Evolutionary conservation across 2,329 filamentous ascomycete genomes (phyloP).

Genomic region (Monosporascus sp.): DNA sequence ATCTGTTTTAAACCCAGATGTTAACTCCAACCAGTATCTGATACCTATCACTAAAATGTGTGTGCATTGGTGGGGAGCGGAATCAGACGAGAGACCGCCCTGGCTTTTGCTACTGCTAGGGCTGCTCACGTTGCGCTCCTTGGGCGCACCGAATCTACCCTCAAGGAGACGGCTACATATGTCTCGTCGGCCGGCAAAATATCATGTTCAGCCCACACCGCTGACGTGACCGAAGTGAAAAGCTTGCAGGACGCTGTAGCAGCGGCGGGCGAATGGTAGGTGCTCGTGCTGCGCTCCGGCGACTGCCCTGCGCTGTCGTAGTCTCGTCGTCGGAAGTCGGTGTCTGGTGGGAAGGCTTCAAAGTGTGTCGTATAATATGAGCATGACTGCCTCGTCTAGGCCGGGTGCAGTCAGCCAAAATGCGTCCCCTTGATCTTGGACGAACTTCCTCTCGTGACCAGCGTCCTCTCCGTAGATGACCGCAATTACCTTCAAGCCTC

Average conservation of each 20-base stretch:
- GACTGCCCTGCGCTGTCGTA: neutral
- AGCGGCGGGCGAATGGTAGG: conserved; percentile 1
- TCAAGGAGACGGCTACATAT: conserved; percentile 6
- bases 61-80: conserved; percentile 4
- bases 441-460: no score
- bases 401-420: no score
- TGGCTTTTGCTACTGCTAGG: conserved; percentile 8
- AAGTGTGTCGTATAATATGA: conserved; percentile 9
- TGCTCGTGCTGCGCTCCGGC: conserved; percentile 2
- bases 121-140: conserved; percentile 6
- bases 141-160: conserved; percentile 2
- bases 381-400: no score
- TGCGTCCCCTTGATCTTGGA: no score
- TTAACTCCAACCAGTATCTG: neutral
- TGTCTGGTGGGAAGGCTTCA: conserved; percentile 17
- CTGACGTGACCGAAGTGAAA: conserved; percentile 1
- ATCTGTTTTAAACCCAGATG: neutral
- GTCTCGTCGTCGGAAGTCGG: conserved; percentile 4
- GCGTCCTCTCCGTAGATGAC: no score
- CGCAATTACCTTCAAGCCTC: no score
- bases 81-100: conserved; percentile 5
- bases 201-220: neutral
- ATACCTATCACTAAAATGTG: no score
- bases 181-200: neutral
- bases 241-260: neutral